Conservation (phyloP, 257 asterid species). For the Gentiana macrophylla region DNA sequence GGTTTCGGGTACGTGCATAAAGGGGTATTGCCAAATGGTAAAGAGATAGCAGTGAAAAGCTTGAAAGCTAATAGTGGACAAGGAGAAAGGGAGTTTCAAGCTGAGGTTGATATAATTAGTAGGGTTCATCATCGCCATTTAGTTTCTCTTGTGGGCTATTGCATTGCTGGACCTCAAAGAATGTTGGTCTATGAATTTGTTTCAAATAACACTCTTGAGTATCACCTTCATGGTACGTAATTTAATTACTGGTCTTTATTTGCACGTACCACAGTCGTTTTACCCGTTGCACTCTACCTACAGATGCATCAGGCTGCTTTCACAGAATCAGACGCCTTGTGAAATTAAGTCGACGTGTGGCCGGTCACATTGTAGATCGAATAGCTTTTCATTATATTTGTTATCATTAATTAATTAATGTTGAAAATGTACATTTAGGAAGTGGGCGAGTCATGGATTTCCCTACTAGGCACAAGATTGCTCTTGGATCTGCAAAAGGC, state of each 20-base stretch:
- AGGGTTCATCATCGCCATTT: conserved; percentile 57
- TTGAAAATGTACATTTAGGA: conserved; percentile 21
- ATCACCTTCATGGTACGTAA: conserved; percentile 41
- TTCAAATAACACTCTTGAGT: conserved; percentile 42
- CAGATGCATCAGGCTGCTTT: background rate
- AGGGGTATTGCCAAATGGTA: conserved; percentile 48
- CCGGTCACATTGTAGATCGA: too few relatives aligned
- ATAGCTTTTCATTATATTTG: too few relatives aligned
- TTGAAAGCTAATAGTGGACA: conserved; percentile 50
- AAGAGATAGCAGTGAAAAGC: conserved; percentile 45
- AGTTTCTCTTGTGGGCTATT: conserved; percentile 54
- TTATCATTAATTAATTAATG: too few relatives aligned
- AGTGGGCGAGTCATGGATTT: conserved; percentile 55
- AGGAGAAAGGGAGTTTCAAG: conserved; percentile 59
- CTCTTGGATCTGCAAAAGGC: conserved; percentile 85
- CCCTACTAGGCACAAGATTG: conserved; percentile 57
- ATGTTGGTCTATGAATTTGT: conserved; percentile 59
- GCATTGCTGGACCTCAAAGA: conserved; percentile 44
- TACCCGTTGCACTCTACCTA: too few relatives aligned
- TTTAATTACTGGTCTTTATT: too few relatives aligned
- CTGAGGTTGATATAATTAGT: conserved; percentile 55
- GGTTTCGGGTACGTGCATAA: conserved; percentile 55
- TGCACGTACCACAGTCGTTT: too few relatives aligned
- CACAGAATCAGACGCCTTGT: too few relatives aligned
- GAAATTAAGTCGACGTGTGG: too few relatives aligned